Percentiles rank a stretch among this genome's conserved stretches.
Evolutionary conservation across 2,329 filamentous ascomycete species (phyloP).

Genomic region (Botrytis paeoniae): DNA sequence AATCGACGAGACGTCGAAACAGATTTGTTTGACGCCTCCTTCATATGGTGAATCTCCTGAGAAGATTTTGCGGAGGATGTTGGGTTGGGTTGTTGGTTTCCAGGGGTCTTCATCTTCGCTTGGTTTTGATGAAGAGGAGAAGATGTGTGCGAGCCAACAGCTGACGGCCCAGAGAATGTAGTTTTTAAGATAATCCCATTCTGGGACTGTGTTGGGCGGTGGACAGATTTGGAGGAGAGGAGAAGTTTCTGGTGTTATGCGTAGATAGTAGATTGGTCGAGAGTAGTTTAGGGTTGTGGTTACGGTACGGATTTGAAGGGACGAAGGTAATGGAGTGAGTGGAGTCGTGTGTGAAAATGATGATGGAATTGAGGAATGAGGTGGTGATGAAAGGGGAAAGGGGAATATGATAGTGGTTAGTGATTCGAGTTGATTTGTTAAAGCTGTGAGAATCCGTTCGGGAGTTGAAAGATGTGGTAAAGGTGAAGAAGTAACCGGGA

Average conservation of each 20-base stretch:
- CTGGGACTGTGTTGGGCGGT: background rate
- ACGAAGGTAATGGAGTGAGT: background rate
- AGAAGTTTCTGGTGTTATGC: constrained; percentile 10
- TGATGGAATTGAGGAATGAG: constrained; percentile 3
- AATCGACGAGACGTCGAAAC: constrained; percentile 5
- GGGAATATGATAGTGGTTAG: constrained; percentile 38
- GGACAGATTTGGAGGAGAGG: constrained; percentile 12
- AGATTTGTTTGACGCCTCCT: constrained; percentile 13
- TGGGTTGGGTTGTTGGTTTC: constrained; percentile 3
- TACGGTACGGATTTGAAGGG: constrained; percentile 18
- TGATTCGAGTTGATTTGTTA: constrained; percentile 45
- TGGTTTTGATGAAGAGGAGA: background rate
- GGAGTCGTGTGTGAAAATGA: constrained; percentile 2
- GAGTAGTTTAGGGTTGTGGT: constrained; percentile 33
- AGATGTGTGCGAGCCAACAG: constrained; percentile 8
- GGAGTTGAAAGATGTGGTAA: constrained; percentile 28
- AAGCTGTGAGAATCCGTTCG: constrained; percentile 43
- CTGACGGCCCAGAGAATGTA: constrained; percentile 12
- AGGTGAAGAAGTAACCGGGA: constrained; percentile 26
- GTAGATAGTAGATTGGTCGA: background rate
- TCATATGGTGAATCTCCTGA: background rate
- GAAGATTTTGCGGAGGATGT: constrained; percentile 4
- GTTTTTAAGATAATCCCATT: background rate
- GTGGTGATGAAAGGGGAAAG: constrained; percentile 34
- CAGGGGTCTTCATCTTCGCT: constrained; percentile 4